These are phyloP conservation scores for Cladophialophora exuberans DNA, from an alignment of 2,329 filamentous ascomycete genomes.

Conservation along the genomic window DNA sequence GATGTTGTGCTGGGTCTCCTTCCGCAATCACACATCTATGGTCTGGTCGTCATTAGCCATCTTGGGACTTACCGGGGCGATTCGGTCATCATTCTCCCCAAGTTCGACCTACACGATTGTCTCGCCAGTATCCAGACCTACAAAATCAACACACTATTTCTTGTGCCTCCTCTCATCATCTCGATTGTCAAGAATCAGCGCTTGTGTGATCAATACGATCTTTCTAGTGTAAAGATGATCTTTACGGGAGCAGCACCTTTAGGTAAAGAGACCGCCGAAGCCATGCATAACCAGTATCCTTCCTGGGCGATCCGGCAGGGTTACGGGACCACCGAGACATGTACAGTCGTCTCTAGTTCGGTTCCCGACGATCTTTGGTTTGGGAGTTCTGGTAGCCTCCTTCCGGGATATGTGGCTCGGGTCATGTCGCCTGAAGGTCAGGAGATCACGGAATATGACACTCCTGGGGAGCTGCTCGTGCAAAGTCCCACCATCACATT, in stretches of 20 bases:
- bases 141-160: slow-evolving; percentile 68
- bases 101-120: slow-evolving; percentile 72
- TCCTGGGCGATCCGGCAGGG: slow-evolving; percentile 70
- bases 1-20: slow-evolving; percentile 69
- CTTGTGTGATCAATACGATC: slow-evolving; percentile 67
- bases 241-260: slow-evolving; percentile 80
- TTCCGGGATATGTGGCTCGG: slow-evolving; percentile 67
- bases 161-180: slow-evolving; percentile 84
- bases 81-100: slow-evolving; percentile 70
- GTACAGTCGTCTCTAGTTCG: slow-evolving; percentile 68
- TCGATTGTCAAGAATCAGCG: slow-evolving; percentile 69
- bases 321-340: slow-evolving; percentile 79
- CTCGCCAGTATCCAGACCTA: slow-evolving; percentile 68
- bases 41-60: slow-evolving; percentile 71
- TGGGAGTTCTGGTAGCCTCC: slow-evolving; percentile 71
- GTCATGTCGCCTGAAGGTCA: slow-evolving; percentile 69
- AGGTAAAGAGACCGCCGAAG: slow-evolving; percentile 70
- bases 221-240: slow-evolving; percentile 66
- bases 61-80: slow-evolving; percentile 71
- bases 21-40: slow-evolving; percentile 82
- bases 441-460: slow-evolving; percentile 71
- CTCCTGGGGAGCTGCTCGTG: slow-evolving; percentile 78
- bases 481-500: slow-evolving; percentile 76
- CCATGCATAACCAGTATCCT: slow-evolving; percentile 65
- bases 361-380: slow-evolving; percentile 64